Conservation (phyloP, 2,329 filamentous ascomycete genomes). For the Penicillium vulpinum region DNA sequence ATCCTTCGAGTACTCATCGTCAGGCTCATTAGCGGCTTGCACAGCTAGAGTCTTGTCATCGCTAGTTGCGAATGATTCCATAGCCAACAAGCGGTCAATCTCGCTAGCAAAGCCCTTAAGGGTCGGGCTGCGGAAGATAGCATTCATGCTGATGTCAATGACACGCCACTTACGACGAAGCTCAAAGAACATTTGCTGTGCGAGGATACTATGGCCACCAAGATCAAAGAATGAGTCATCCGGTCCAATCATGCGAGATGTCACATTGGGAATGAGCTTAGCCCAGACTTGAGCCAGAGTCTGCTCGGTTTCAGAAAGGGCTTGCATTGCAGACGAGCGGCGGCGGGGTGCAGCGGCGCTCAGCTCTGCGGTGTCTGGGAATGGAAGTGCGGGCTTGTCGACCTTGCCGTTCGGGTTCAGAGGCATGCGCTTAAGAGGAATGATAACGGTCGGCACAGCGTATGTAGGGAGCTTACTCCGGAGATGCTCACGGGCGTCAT, state of each 20-base stretch:
- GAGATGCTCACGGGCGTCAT: conserved; percentile 66
- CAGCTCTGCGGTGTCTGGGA: conserved; percentile 72
- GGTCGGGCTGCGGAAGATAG: conserved; percentile 68
- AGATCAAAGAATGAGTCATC: conserved; percentile 73
- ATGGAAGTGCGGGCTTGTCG: conserved; percentile 75
- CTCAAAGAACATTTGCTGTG: conserved; percentile 75
- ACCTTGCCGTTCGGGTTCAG: conserved; percentile 87
- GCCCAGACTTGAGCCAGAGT: conserved; percentile 72
- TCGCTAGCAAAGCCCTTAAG: conserved; percentile 58
- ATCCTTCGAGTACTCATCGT: conserved; percentile 54
- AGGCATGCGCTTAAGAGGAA: conserved; percentile 70
- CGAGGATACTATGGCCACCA: conserved; percentile 77
- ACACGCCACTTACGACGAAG: conserved; percentile 62
- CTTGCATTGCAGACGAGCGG: conserved; percentile 50
- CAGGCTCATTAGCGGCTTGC: conserved; percentile 39
- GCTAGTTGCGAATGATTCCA: conserved; percentile 49
- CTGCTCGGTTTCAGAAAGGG: conserved; percentile 60
- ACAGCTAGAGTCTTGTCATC: conserved; percentile 45
- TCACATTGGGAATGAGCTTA: conserved; percentile 65
- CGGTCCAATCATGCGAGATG: conserved; percentile 65
- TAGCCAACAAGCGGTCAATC: conserved; percentile 53
- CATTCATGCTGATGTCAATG: conserved; percentile 68
- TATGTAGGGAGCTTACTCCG: conserved; percentile 71
- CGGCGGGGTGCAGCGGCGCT: conserved; percentile 56
- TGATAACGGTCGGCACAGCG: conserved; percentile 72